Conservation (phyloP, 768 basidiomycete genomes). For the Hemileccinum rubropunctum region DNA sequence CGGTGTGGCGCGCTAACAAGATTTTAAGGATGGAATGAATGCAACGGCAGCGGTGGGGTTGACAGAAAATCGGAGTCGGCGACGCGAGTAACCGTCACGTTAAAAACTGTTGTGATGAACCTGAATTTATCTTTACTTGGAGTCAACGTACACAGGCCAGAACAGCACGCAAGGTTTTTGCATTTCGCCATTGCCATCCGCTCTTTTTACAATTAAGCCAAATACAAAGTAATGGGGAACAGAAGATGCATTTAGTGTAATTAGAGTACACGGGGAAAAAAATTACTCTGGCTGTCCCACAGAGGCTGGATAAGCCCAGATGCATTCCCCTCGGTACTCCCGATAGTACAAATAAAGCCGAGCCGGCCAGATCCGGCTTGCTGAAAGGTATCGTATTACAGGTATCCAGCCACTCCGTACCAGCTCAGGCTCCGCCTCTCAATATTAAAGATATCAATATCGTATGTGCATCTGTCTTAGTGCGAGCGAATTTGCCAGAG, state of each 20-base stretch:
- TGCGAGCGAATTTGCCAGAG: no score
- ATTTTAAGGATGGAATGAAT: not conserved
- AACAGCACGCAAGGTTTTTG: constrained; percentile 4
- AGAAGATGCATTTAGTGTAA: constrained; percentile 8
- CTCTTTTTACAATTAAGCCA: constrained; percentile 25
- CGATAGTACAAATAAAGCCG: no score
- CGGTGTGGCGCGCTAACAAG: not conserved
- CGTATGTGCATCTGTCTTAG: no score
- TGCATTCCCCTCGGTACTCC: no score
- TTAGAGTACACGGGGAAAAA: constrained; percentile 16
- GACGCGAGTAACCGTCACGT: no score
- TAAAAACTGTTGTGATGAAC: constrained; percentile 10
- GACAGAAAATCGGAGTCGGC: not conserved
- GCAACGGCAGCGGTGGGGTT: not conserved
- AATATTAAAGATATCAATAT: no score
- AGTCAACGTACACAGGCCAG: constrained; percentile 12
- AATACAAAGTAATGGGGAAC: constrained; percentile 18
- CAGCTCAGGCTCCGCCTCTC: no score
- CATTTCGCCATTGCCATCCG: constrained; percentile 17
- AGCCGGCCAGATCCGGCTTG: no score
- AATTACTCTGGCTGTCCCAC: not conserved
- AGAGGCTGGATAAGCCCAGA: not conserved
- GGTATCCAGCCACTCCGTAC: no score
- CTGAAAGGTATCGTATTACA: no score
- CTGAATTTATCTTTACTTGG: constrained; percentile 28